Conservation (phyloP, 805 yeast genomes). For the Monosporozyma yasuniensis region DNA sequence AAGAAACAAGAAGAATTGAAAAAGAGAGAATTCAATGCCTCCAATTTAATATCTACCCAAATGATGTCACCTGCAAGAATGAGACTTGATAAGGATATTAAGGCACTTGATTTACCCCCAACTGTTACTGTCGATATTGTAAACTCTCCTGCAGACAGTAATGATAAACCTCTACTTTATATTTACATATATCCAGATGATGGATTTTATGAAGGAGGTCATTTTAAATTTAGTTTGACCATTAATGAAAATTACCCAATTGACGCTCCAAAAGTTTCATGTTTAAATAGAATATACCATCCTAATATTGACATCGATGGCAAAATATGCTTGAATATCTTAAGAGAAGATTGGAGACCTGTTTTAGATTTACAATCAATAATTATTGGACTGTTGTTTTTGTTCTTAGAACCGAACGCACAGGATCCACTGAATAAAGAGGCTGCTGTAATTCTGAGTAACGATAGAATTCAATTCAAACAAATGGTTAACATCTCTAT, state of each 20-base stretch:
- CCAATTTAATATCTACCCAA: background rate
- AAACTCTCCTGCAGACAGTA: conserved; percentile 4
- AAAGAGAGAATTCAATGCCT: background rate
- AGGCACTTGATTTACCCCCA: conserved; percentile 20
- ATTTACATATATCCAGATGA: conserved; percentile 22
- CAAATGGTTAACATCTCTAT: conserved; percentile 52
- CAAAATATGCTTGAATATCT: conserved; percentile 81
- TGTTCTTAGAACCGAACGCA: conserved; percentile 85
- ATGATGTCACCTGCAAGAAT: conserved; percentile 14
- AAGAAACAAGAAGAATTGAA: conserved; percentile 12
- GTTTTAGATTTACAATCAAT: conserved; percentile 75
- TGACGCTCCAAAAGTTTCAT: conserved; percentile 80
- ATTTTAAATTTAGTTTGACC: conserved; percentile 51
- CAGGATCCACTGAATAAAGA: conserved; percentile 86
- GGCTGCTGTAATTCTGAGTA: conserved; percentile 58
- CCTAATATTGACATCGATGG: conserved; percentile 91
- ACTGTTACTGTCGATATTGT: conserved; percentile 10
- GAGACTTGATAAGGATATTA: conserved; percentile 22
- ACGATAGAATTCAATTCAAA: conserved; percentile 42
- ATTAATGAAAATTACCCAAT: conserved; percentile 76
- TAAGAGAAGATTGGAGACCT: conserved; percentile 96
- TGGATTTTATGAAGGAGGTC: conserved; percentile 23
- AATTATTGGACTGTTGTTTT: conserved; percentile 73
- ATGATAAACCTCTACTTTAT: conserved; percentile 10
- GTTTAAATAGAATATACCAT: conserved; percentile 69